Conservation (phyloP, 306 rosid species). For the Hippophae tibetana region DNA sequence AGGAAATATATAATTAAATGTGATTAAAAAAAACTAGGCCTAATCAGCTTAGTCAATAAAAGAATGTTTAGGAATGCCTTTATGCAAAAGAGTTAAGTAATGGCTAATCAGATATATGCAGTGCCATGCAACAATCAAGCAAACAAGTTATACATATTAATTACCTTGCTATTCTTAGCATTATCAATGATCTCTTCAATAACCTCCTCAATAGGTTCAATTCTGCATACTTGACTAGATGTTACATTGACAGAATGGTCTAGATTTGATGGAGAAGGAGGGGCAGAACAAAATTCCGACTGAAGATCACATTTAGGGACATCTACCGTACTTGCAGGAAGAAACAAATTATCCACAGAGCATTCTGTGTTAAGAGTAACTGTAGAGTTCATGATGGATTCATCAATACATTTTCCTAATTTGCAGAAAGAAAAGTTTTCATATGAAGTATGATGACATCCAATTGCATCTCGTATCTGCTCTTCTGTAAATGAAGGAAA, state of each 20-base stretch:
- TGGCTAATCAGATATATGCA: too few species aligned
- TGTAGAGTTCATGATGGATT: too few species aligned
- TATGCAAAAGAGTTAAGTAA: too few species aligned
- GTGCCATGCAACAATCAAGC: constrained; percentile 14
- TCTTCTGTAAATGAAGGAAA: constrained; percentile 14
- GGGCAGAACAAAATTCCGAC: constrained; percentile 18
- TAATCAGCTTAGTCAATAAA: too few species aligned
- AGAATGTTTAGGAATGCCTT: too few species aligned
- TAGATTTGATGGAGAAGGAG: background rate
- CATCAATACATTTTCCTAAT: too few species aligned
- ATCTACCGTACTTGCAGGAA: too few species aligned
- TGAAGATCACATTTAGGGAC: constrained; percentile 15
- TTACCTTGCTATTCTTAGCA: constrained; percentile 82
- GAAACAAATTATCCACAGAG: too few species aligned
- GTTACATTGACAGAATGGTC: too few species aligned
- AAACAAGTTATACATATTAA: background rate
- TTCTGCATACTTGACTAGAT: constrained; percentile 38
- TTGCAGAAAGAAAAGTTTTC: too few species aligned
- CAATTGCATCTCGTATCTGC: constrained; percentile 6
- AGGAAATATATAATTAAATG: background rate
- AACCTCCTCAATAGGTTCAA: constrained; percentile 58
- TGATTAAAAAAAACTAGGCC: background rate
- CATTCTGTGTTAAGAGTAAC: too few species aligned
- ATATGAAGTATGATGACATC: too few species aligned
- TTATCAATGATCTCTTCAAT: constrained; percentile 73